Base-by-base conservation (phyloP, 768 basidiomycete genomes). In the Nevesoporus exiguus region DNA sequence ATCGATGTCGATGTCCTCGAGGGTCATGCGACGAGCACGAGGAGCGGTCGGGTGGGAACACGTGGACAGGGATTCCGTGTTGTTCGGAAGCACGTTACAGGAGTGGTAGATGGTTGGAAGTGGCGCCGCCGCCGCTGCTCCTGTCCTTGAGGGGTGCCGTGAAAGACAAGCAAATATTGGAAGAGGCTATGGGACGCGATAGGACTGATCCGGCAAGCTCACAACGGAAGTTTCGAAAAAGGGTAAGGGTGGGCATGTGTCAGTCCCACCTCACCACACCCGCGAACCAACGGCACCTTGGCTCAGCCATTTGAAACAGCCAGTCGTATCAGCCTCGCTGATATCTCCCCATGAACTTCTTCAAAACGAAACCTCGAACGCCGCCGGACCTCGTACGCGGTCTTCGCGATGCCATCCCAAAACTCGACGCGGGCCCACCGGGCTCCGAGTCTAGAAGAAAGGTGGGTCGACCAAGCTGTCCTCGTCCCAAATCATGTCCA, bases 351-450 rank as follows among this genome's bases (percentile, higher is more conserved):
- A 95, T 96, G 93, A 95, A 95, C 74, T 95, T 96, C 77, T 96
- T 96, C 85, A 93, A 92, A 77, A 85, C 90, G 21, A 95, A 92
- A 69, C 85, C 82, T 41, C 79, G 90, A 66, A 88, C 89, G 31
- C 94, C 94, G 8, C 84, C 90, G 44, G 93, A 97, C 66, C 81
- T 95, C 59, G 89, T 96, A 30, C 82, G 87, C 42, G 81, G 86
- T 46, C 77, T 95, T 45, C 80, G 85, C 30, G 93, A 96, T 67
- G 81, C 87, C 49, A 82, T 93, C 62, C 81, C 82, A 59, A 85
- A 79, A 69, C 77, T 97, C 52, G 93, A 95, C 59, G 69, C 77
- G 7, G 82, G 84, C 2, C 80, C 86, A 36, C 83, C 88, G 17
- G 90, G 89, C 13, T 79, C 80, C 47, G 94, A 96, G 67, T 78